phyloP scores from a whole-genome alignment of 352 stramenopile genomes.

The Pythium brachiatum region DNA sequence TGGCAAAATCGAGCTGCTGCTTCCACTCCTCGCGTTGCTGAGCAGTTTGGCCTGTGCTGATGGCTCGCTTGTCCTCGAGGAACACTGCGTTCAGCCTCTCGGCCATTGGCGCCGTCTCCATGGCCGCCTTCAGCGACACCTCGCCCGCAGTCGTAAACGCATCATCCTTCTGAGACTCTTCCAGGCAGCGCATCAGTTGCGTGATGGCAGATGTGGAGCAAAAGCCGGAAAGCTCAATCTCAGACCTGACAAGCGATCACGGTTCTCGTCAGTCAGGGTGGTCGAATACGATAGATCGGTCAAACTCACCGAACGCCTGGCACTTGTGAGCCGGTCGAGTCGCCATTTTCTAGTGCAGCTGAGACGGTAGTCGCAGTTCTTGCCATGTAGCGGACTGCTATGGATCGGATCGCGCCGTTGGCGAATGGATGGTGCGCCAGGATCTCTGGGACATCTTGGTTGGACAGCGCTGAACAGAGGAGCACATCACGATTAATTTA shows the following conservation, averaged over 20 bases:
- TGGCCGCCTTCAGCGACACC: slow-evolving; percentile 13
- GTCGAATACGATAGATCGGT: no score
- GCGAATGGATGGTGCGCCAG: slow-evolving; percentile 50
- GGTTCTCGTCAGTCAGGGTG: neutral
- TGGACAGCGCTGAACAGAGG: slow-evolving; percentile 52
- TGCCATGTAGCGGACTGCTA: slow-evolving; percentile 47
- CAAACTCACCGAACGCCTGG: neutral
- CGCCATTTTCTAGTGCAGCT: neutral
- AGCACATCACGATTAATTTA: neutral
- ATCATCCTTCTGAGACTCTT: slow-evolving; percentile 29
- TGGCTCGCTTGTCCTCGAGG: slow-evolving; percentile 26
- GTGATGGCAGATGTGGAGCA: slow-evolving; percentile 43
- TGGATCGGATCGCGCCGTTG: slow-evolving; percentile 57
- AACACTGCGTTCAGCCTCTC: slow-evolving; percentile 66
- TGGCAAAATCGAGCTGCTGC: slow-evolving; percentile 60
- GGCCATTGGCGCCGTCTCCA: slow-evolving; percentile 19
- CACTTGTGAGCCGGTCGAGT: neutral
- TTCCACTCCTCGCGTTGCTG: slow-evolving; percentile 38
- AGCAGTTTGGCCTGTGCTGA: slow-evolving; percentile 8
- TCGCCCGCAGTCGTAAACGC: neutral
- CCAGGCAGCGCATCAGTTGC: slow-evolving; percentile 38
- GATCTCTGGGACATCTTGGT: slow-evolving; percentile 70
- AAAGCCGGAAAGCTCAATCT: slow-evolving; percentile 55
- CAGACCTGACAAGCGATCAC: slow-evolving; percentile 1
- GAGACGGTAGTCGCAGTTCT: neutral